A percentile compares a stretch with the other conserved stretches of the same genome.
Conservation (phyloP, 495 filamentous ascomycete genomes). For the Echria macrotheca region DNA sequence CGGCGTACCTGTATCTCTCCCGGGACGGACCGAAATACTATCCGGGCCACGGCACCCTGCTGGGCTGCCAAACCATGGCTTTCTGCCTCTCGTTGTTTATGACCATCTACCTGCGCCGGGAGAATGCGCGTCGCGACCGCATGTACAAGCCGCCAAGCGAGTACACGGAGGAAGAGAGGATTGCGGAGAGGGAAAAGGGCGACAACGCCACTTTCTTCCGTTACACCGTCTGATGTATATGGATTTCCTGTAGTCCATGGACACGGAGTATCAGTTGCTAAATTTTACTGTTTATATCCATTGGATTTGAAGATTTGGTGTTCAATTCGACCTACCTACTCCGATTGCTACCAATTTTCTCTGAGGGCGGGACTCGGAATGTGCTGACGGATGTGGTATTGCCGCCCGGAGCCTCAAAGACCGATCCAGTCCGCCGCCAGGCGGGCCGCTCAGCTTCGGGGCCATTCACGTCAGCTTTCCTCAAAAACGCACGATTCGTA, state of each 20-base stretch:
- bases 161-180: conserved; percentile 44
- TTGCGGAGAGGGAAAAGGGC: conserved; percentile 41
- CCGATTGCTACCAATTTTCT: neutral
- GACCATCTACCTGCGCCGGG: conserved; percentile 51
- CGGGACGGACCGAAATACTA: conserved; percentile 55
- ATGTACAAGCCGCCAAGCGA: conserved; percentile 37
- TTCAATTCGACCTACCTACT: neutral
- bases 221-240: conserved; percentile 44
- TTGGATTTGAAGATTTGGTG: neutral
- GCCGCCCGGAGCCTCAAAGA: too few relatives aligned
- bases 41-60: conserved; percentile 52
- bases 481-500: too few relatives aligned
- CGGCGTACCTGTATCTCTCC: conserved; percentile 63
- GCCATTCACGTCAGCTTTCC: too few relatives aligned
- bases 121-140: conserved; percentile 54
- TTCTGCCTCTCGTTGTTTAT: conserved; percentile 50
- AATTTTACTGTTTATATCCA: neutral
- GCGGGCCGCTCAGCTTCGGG: too few relatives aligned
- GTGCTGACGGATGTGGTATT: too few relatives aligned
- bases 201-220: conserved; percentile 51
- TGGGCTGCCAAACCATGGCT: conserved; percentile 40
- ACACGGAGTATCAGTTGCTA: neutral
- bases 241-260: neutral
- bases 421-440: too few relatives aligned
- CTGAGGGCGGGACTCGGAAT: neutral